Evolutionary conservation across 176 grass and related monocot species (phyloP), one percentile per base, ranked within the genome.

Genomic region (Neostapfia colusana): DNA sequence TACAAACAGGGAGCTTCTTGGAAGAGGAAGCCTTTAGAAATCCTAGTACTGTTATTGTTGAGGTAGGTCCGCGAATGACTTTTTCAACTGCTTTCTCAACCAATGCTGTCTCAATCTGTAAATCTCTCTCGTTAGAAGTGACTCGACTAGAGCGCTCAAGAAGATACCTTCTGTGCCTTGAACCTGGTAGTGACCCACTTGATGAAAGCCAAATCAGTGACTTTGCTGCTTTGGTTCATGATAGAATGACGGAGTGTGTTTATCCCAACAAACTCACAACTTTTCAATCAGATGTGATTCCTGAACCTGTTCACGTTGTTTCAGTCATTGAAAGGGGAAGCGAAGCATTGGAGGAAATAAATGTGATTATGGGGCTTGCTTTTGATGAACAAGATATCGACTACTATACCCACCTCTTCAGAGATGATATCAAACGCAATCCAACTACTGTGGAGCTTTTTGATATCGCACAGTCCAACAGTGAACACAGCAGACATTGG

Each of bases 381-480:
- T 97, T 97, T 77, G 93, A 97, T 84, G 86, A 97, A 67, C 93
- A 97, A 60, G 93, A 97, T 84, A 85, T 97, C 60, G 73, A 89
- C 26, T 97, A 97, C 77, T 97, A 97, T 39, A 97, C 90, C 0
- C 72, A 61, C 12, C 82, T 97, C 26, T 97, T 97, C 61, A 93
- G 84, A 73, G 90, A 97, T 80, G 93, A 93, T 43, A 89, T 97
- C 59, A 97, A 97, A 63, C 56, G 90, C 41, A 89, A 93, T 65
- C 93, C 90, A 40, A 97, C 93, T 34, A 93, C 77, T 4, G 93
- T 97, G 37, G 90, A 93, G 72, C 88, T 97, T 51, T 97, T 97
- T 84, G 93, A 97, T 62, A 90, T 97, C 65, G 93, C 90, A 40
- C 93, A 93, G 81, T 97, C 93, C 43, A 93, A 97, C 41, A 90